Conservation (phyloP, 1,139 yeast species). For the Kurtzmaniella natalensis region DNA sequence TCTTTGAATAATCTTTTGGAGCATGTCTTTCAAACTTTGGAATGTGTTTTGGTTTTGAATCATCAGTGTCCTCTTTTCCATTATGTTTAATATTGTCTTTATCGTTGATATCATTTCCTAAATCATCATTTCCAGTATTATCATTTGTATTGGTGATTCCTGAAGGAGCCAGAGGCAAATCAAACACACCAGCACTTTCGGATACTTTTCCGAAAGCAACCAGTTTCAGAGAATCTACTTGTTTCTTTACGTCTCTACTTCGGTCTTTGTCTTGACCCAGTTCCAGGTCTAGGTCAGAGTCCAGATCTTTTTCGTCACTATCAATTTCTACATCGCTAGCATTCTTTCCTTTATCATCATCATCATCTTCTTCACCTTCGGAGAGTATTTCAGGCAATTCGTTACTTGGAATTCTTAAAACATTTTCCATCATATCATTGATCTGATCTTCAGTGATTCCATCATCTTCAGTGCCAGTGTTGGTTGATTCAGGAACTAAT, state of each 20-base stretch:
- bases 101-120: too few relatives aligned
- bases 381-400: constrained; percentile 1
- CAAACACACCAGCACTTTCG: too few relatives aligned
- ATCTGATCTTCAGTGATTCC: constrained; percentile 11
- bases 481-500: constrained; percentile 3
- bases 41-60: too few relatives aligned
- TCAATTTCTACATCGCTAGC: constrained; percentile 4
- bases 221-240: too few relatives aligned
- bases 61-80: too few relatives aligned
- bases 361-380: not conserved
- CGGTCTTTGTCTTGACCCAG: constrained; percentile 9
- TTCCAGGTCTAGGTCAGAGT: constrained; percentile 10
- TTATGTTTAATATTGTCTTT: too few relatives aligned
- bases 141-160: not conserved
- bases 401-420: constrained; percentile 9
- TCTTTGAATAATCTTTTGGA: constrained; percentile 5
- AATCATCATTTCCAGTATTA: too few relatives aligned
- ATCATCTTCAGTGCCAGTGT: constrained; percentile 6
- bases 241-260: too few relatives aligned
- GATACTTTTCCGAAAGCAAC: too few relatives aligned
- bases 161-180: not conserved
- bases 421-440: constrained; percentile 12
- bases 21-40: not conserved
- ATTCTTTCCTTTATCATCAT: not conserved
- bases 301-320: constrained; percentile 9